phyloP scores from a whole-genome alignment of 2,329 filamentous ascomycete species.

The Sarocladium strictum region DNA sequence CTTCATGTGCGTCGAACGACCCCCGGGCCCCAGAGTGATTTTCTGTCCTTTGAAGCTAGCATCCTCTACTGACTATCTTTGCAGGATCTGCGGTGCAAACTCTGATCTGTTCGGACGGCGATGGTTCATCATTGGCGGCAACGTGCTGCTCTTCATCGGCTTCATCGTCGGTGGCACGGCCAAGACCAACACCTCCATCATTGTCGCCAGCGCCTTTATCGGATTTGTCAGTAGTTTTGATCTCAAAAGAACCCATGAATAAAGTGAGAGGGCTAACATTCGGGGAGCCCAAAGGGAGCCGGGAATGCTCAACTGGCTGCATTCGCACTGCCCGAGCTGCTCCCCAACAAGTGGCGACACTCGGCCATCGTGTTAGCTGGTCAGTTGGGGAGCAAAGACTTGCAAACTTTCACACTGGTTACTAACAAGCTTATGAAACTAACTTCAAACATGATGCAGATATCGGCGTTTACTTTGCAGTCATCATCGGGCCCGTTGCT shows the following conservation, averaged over 20 bases:
- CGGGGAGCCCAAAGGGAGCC: no score
- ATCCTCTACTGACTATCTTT: neutral
- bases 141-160: slow-evolving; percentile 28
- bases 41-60: neutral
- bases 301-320: slow-evolving; percentile 38
- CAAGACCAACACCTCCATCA: slow-evolving; percentile 30
- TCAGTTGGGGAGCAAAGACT: no score
- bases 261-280: no score
- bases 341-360: slow-evolving; percentile 43
- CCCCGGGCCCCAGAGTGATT: no score
- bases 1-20: slow-evolving; percentile 23
- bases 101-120: slow-evolving; percentile 40
- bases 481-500: slow-evolving; percentile 39
- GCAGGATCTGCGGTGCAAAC: slow-evolving; percentile 31
- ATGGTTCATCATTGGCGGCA: slow-evolving; percentile 22
- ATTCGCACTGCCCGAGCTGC: slow-evolving; percentile 39
- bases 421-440: no score
- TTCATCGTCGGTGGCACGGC: slow-evolving; percentile 29
- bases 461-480: slow-evolving; percentile 34
- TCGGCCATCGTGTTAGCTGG: slow-evolving; percentile 34
- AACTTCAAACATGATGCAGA: slow-evolving; percentile 19
- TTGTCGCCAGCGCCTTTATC: slow-evolving; percentile 33
- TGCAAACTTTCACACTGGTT: no score
- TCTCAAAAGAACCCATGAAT: no score
- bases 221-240: slow-evolving; percentile 27